These are phyloP conservation scores for Camelina neglecta DNA, from an alignment of 345 rosid genomes.

Conservation along the genomic window DNA sequence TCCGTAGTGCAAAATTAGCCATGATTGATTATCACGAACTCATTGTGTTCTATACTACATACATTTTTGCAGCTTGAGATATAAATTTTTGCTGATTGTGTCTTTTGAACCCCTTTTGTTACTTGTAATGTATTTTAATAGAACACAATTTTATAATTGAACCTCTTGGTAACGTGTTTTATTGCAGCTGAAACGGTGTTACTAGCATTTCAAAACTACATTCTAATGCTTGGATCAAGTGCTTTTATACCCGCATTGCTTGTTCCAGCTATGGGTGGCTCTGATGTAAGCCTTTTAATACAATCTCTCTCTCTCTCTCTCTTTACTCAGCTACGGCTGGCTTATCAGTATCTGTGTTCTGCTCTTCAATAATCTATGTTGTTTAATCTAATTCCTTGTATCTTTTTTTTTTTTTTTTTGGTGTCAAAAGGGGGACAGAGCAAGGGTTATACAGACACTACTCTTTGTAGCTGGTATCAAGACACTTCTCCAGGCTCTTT, in stretches of 20 bases:
- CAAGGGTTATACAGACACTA: slow-evolving; percentile 82
- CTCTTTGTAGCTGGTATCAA: slow-evolving; percentile 90
- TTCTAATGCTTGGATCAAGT: slow-evolving; percentile 87
- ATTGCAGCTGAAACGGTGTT: slow-evolving; percentile 75
- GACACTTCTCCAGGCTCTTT: slow-evolving; percentile 84
- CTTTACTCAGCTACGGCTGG: background rate
- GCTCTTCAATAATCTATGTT: background rate
- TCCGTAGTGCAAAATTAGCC: too few relatives aligned
- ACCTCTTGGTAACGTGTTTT: too few relatives aligned
- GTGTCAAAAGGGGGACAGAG: slow-evolving; percentile 73
- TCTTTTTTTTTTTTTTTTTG: too few relatives aligned
- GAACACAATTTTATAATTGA: too few relatives aligned
- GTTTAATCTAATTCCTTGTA: background rate
- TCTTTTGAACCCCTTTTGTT: too few relatives aligned
- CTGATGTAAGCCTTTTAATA: slow-evolving; percentile 54
- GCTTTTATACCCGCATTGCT: slow-evolving; percentile 80
- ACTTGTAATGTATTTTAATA: too few relatives aligned
- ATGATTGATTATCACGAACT: too few relatives aligned
- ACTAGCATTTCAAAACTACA: slow-evolving; percentile 94
- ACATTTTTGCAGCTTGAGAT: too few relatives aligned
- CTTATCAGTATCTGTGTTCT: background rate
- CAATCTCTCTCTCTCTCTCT: background rate
- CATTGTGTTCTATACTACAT: too few relatives aligned
- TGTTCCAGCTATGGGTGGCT: slow-evolving; percentile 94
- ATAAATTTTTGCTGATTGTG: too few relatives aligned